Conservation (phyloP, 2,329 filamentous ascomycete genomes). For the Botrytis squamosa region DNA sequence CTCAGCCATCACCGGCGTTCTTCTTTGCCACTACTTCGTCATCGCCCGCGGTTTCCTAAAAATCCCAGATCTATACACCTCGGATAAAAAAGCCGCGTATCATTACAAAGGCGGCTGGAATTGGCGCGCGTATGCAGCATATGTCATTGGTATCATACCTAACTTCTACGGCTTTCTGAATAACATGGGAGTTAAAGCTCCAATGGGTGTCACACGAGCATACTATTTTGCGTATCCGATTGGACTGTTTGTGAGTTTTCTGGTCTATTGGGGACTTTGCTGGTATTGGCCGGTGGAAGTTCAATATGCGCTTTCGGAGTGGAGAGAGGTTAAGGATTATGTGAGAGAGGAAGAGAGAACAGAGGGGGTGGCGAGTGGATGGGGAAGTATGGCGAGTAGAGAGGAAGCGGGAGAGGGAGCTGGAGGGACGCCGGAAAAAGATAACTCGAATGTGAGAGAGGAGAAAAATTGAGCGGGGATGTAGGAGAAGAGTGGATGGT, state of each 20-base stretch:
- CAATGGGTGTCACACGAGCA: constrained; percentile 43
- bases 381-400: constrained; percentile 7
- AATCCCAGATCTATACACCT: constrained; percentile 41
- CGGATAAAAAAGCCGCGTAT: constrained; percentile 37
- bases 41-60: constrained; percentile 41
- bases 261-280: constrained; percentile 34
- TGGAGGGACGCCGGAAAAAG: background rate
- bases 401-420: background rate
- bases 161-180: constrained; percentile 46
- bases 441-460: background rate
- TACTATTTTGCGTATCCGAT: constrained; percentile 58
- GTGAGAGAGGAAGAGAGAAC: constrained; percentile 34
- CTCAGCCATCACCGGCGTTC: constrained; percentile 44
- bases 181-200: constrained; percentile 43
- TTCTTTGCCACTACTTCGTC: constrained; percentile 46
- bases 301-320: constrained; percentile 30
- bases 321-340: constrained; percentile 43
- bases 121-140: constrained; percentile 39
- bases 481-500: too few relatives aligned
- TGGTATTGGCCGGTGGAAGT: constrained; percentile 27
- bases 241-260: constrained; percentile 47
- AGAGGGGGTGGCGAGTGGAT: background rate
- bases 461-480: background rate
- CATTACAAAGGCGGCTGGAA: constrained; percentile 42
- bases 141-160: constrained; percentile 42